Base-by-base conservation (phyloP, 2,329 filamentous ascomycete species). In the Alternaria infectoria region DNA sequence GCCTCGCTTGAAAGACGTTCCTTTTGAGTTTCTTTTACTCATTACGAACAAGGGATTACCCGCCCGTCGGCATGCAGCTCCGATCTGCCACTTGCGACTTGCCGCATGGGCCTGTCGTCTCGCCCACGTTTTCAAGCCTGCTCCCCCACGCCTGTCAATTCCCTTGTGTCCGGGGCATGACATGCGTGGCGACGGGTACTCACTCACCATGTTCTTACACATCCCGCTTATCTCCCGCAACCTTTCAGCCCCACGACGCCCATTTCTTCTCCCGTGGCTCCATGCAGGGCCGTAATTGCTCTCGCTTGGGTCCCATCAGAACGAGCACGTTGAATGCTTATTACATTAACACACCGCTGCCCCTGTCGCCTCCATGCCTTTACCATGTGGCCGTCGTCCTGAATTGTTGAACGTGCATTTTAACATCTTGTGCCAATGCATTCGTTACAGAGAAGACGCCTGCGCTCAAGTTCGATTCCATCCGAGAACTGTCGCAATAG, bases 241-340 rank as follows among this genome's bases (percentile, higher is more conserved):
- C 58, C 57, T 61, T 69, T 65, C 62, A 68, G 74, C 74, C 74
- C 74, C 73, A 75, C 73, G 73, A 69, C 62, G 50, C 60, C 68
- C 57, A 59, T 62, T 68, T 61, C 51, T 67, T 58, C 59, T 63
- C 60, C 66, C 64, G 65, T 67, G 61, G 46, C 65, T 67, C 63
- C 66, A 67, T 68, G 63, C 59, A 59, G 49, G 49, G 36, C 51
- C 59, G 54, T 54, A 59, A 66, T 54, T 64, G 65, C 67, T 64
- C 64, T 57, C 40, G 56, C 69, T 64, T 60, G 54, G 52, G 28
- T 47, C 23, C 54, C 46, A 56, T 49, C 25, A 59, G 54, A 54
- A 46, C 30, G 21, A 56, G 40, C 54, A 43, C 46, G 46, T 43
- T 54, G 57, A 56, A 65, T 55, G 46, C 51, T 64, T 52, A 62